Evolutionary conservation across 352 stramenopile species (phyloP), one percentile per base, ranked within the genome.

Genomic region (Phytophthora pisi): DNA sequence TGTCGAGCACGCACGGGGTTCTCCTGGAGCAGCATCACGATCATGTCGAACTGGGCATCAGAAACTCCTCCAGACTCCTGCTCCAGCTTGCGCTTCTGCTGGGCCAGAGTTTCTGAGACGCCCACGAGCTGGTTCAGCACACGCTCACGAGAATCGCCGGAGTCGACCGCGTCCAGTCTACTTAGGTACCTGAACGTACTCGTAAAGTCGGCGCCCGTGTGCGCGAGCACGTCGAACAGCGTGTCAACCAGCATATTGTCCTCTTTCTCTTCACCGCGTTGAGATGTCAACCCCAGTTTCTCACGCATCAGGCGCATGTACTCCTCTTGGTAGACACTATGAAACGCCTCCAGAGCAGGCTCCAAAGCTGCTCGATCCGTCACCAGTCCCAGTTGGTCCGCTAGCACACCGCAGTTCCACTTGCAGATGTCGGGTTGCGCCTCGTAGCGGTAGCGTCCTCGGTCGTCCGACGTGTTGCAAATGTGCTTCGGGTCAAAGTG

Each of bases 391-490:
- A 93, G 64, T 53, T 95, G 84, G 51, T 90, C 77, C 4, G 84
- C 86, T 8, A 97, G 67, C 28, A 94, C 76, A 0, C 66, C 46
- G 45, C 78, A 88, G 59, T 97, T 97, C 85, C 86, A 97, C 69
- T 93, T 92, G 75, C 89, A 96, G 54, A 96, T 89, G 64, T 88
- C 77, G 31, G 89, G 86, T 40, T 97, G 89, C 15, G 82, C 80
- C 43, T 92, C 82, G 64, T 93, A 97, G 10, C 86, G 77, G 64
- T 97, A 97, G 5, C 91, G 80, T 4, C 91, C 86, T 24, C 69
- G 69, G 53, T 91, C 79, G 56, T 97, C 90, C 13, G 86, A 95
- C 51, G 83, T 89, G 61, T 96, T 96, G 77, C 84, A 93, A 46
- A 93, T 72, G 55, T 93, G 84, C 40, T 88, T 72, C 2, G 82